These are phyloP conservation scores for Seiridium cupressi DNA, from an alignment of 2,329 filamentous ascomycete genomes.

Conservation along the genomic window DNA sequence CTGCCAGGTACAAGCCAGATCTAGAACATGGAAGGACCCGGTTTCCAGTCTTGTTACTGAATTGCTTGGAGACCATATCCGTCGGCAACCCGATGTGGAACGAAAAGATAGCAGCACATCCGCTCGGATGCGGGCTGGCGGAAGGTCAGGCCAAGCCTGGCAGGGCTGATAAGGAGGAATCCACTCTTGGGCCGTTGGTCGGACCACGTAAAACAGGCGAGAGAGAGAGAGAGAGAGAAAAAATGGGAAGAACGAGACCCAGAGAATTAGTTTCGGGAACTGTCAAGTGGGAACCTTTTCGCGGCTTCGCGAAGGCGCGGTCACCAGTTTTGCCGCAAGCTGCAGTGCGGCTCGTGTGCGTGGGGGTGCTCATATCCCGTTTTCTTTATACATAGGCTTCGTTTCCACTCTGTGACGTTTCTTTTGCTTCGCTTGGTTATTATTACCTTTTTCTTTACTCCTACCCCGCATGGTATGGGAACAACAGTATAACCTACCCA, in stretches of 20 bases:
- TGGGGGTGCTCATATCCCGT: background rate
- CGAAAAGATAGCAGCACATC: background rate
- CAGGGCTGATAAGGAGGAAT: background rate
- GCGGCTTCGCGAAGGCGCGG: background rate
- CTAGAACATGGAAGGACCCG: no score
- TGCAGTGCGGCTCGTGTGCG: conserved; percentile 1
- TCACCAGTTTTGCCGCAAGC: background rate
- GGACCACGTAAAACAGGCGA: background rate
- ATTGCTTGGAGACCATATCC: no score
- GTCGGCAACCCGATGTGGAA: no score
- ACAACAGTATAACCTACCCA: background rate
- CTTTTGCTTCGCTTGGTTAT: background rate
- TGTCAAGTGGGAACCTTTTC: conserved; percentile 1
- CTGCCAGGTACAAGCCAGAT: no score
- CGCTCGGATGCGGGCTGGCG: background rate
- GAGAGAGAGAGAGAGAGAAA: background rate
- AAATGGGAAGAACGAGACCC: background rate
- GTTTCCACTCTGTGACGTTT: background rate
- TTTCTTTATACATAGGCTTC: background rate
- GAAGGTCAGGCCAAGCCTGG: background rate
- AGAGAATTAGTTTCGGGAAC: background rate
- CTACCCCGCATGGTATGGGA: background rate
- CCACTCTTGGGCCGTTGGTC: background rate
- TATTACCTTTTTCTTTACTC: background rate
- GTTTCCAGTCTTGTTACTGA: no score